These are phyloP conservation scores for Syzygium grande DNA, from an alignment of 345 rosid genomes.

Conservation along the genomic window DNA sequence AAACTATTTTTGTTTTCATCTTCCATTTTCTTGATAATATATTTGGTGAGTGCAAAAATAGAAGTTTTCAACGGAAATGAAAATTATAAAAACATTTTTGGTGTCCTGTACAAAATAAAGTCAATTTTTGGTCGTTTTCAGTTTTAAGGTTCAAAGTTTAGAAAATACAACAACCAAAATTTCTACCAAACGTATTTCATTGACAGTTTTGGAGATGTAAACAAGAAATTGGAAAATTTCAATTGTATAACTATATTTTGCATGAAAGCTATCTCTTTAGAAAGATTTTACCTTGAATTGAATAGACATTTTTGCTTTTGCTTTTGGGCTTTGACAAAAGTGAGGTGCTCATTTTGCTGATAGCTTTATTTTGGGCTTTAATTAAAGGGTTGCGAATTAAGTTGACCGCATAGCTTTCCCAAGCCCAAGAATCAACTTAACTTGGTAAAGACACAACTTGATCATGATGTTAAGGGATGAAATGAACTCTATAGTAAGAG, in stretches of 20 bases:
- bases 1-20: background rate
- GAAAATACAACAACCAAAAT: background rate
- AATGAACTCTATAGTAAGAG: background rate
- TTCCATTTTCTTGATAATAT: background rate
- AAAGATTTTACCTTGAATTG: background rate
- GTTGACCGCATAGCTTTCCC: no score
- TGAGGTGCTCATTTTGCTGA: background rate
- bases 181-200: background rate
- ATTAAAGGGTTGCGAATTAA: background rate
- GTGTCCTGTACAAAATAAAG: background rate
- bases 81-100: background rate
- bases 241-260: background rate
- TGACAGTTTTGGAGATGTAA: background rate
- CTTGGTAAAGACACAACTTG: no score
- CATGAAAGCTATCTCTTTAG: background rate
- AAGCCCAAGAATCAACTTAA: no score
- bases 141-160: background rate
- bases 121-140: background rate
- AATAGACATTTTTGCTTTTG: background rate
- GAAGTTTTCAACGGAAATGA: background rate
- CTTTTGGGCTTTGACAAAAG: background rate
- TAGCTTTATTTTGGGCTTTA: background rate
- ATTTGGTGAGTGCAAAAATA: background rate
- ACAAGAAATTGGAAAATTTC: background rate
- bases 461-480: no score